Evolutionary conservation across 192 early-diverging fungal species (phyloP).

Genomic region (Mortierella claussenii): DNA sequence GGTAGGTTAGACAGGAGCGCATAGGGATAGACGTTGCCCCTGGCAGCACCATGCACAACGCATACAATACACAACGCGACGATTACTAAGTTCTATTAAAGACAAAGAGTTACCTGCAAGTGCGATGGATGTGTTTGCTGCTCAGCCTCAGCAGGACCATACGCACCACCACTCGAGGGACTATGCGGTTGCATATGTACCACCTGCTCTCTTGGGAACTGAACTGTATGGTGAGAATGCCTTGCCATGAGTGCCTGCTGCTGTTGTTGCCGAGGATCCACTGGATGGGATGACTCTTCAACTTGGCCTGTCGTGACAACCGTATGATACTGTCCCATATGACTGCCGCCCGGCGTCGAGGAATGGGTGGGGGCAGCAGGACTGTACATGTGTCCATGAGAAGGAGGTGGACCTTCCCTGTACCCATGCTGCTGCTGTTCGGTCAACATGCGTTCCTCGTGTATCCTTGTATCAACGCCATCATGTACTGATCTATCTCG

Average conservation of each 20-base stretch:
- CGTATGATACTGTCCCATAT: not conserved
- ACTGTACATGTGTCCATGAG: conserved; percentile 3
- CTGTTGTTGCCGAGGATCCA: conserved; percentile 4
- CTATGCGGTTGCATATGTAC: not conserved
- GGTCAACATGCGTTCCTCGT: conserved; percentile 17
- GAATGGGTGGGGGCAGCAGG: too few relatives aligned
- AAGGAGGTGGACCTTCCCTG: conserved; percentile 4
- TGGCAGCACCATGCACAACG: too few relatives aligned
- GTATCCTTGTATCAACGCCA: not conserved
- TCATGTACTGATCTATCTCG: conserved; percentile 11
- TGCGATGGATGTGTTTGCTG: too few relatives aligned
- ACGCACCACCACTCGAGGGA: too few relatives aligned
- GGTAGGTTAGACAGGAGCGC: too few relatives aligned
- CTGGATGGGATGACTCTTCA: not conserved
- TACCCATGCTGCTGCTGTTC: conserved; percentile 1
- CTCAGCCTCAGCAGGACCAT: too few relatives aligned
- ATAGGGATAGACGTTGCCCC: too few relatives aligned
- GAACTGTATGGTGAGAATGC: conserved; percentile 6
- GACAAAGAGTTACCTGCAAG: conserved; percentile 3
- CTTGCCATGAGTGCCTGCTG: not conserved
- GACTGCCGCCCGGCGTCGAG: not conserved
- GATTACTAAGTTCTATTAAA: not conserved
- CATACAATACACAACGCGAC: too few relatives aligned
- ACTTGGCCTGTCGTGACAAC: not conserved
- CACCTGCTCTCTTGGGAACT: conserved; percentile 5